phyloP scores from a whole-genome alignment of 2,329 filamentous ascomycete species.

The Chaetomium sp. region DNA sequence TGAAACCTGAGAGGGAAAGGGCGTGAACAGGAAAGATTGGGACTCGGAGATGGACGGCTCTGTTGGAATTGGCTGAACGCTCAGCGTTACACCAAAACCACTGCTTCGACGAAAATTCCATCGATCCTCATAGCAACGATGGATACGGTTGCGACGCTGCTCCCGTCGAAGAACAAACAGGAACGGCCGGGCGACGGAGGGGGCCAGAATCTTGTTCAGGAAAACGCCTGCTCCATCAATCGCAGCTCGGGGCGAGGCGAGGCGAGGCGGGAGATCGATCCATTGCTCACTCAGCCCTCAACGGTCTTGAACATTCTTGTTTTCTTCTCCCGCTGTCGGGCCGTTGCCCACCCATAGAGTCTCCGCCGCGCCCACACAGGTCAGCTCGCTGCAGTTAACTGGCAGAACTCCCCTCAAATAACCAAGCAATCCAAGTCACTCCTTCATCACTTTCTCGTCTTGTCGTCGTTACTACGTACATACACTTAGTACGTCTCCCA shows the following conservation, averaged over 20 bases:
- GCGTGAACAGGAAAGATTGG: not conserved
- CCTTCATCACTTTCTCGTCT: not conserved
- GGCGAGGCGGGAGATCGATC: too few species aligned
- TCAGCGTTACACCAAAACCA: not conserved
- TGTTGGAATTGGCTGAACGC: constrained; percentile 2
- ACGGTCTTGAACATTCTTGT: too few species aligned
- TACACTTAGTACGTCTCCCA: not conserved
- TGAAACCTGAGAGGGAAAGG: not conserved
- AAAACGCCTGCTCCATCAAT: too few species aligned
- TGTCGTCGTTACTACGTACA: not conserved
- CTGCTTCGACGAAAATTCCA: constrained; percentile 1
- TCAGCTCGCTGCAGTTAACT: too few species aligned
- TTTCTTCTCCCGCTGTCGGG: too few species aligned
- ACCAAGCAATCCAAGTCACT: too few species aligned
- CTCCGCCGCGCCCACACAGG: too few species aligned
- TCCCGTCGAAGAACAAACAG: not conserved
- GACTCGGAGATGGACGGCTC: not conserved
- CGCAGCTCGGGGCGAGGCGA: too few species aligned
- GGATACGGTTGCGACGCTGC: not conserved
- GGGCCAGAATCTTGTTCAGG: too few species aligned
- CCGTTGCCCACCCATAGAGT: too few species aligned
- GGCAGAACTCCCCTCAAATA: too few species aligned
- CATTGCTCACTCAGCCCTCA: too few species aligned
- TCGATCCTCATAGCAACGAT: not conserved
- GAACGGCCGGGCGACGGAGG: not conserved